These are phyloP conservation scores for Fusarium praegraminearum DNA, from an alignment of 2,329 filamentous ascomycete genomes.

Conservation along the genomic window DNA sequence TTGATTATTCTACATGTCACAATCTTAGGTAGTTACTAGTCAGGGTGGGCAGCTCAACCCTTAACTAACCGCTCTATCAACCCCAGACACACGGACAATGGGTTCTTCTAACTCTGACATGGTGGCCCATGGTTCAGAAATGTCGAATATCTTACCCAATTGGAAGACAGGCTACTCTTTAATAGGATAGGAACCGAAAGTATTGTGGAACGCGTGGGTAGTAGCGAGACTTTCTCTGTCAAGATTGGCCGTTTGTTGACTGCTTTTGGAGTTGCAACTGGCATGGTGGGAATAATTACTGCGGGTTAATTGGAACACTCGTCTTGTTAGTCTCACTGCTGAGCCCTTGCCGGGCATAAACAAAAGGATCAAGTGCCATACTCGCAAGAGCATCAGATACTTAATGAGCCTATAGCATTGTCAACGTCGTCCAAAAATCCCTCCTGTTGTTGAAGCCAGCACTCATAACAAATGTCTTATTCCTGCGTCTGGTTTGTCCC, in stretches of 20 bases:
- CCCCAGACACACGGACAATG: conserved; percentile 30
- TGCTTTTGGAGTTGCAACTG: conserved; percentile 32
- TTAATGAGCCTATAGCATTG: conserved; percentile 8
- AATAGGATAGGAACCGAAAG: conserved; percentile 6
- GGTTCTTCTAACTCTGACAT: conserved; percentile 11
- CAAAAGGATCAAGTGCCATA: conserved; percentile 15
- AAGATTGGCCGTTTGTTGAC: conserved; percentile 41
- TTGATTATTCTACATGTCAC: background rate
- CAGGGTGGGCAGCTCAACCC: conserved; percentile 7
- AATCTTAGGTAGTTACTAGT: background rate
- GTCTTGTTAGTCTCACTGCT: conserved; percentile 23
- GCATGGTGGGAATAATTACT: conserved; percentile 25
- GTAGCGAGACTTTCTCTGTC: conserved; percentile 26
- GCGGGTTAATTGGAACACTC: conserved; percentile 3
- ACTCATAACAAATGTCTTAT: background rate
- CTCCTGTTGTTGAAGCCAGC: background rate
- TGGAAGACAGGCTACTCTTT: background rate
- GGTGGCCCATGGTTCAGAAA: background rate
- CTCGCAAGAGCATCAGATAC: conserved; percentile 4
- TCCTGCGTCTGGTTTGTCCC: conserved; percentile 8
- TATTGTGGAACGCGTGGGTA: conserved; percentile 12
- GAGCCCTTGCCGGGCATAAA: conserved; percentile 19
- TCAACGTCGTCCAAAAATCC: background rate
- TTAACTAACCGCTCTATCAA: conserved; percentile 25
- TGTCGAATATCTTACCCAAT: conserved; percentile 2